Conservation (phyloP, 148 eudicot species). For the Limonium bicolor region DNA sequence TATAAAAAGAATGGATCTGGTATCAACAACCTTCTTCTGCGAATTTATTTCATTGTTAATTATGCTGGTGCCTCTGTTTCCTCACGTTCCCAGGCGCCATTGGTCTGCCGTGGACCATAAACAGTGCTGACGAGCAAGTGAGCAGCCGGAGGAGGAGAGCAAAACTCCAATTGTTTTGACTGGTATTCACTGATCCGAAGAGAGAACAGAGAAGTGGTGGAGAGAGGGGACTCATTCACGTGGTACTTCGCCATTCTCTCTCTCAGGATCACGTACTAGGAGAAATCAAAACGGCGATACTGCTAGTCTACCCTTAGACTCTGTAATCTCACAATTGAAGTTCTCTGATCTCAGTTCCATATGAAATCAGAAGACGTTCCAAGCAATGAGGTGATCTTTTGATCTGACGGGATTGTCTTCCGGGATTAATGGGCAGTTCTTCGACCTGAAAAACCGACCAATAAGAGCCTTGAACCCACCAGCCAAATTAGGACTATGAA, state of each 20-base stretch:
- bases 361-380: too few species aligned
- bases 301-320: too few species aligned
- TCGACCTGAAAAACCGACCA: not conserved
- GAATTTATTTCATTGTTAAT: too few species aligned
- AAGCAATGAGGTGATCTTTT: not conserved
- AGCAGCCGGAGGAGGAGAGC: not conserved
- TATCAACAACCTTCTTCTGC: too few species aligned
- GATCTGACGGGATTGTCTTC: constrained; percentile 2
- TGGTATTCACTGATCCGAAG: not conserved
- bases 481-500: constrained; percentile 2
- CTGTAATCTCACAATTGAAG: not conserved
- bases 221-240: constrained; percentile 13
- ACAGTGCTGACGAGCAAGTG: constrained; percentile 8
- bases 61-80: too few species aligned
- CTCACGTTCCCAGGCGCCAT: too few species aligned
- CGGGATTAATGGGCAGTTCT: not conserved
- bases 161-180: not conserved
- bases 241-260: constrained; percentile 7
- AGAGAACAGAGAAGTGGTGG: not conserved
- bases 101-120: too few species aligned
- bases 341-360: too few species aligned
- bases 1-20: too few species aligned
- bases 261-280: not conserved
- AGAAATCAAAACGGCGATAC: too few species aligned
- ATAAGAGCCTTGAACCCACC: not conserved